These are phyloP conservation scores for Colletotrichum nymphaeae DNA, from an alignment of 2,329 filamentous ascomycete genomes.

Conservation along the genomic window DNA sequence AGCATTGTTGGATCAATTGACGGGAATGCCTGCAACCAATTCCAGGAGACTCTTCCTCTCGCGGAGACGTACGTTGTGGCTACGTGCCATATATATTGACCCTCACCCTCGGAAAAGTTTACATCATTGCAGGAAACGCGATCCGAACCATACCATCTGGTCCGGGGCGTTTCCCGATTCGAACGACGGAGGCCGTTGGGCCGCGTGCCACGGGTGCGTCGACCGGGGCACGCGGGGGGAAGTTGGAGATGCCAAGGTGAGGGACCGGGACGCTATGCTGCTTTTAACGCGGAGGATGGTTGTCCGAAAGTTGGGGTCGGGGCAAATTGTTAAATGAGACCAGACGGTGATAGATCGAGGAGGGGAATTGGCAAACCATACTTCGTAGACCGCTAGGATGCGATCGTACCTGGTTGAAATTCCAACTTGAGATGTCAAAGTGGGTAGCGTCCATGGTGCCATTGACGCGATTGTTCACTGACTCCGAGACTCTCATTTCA, in stretches of 20 bases:
- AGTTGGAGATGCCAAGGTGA: constrained; percentile 27
- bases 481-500: neutral
- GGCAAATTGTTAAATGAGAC: neutral
- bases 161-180: constrained; percentile 8
- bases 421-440: neutral
- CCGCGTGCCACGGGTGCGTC: constrained; percentile 19
- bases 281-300: constrained; percentile 12
- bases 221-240: neutral
- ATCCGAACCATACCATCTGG: neutral
- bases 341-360: neutral
- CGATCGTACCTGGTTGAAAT: constrained; percentile 25
- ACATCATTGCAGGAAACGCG: neutral
- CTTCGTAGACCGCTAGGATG: too few relatives aligned
- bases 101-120: neutral
- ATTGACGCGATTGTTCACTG: neutral
- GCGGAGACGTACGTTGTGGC: neutral
- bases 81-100: constrained; percentile 23
- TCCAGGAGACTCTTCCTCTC: neutral
- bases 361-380: neutral
- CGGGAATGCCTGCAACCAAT: neutral
- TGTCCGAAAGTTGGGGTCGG: constrained; percentile 21
- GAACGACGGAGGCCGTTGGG: constrained; percentile 28
- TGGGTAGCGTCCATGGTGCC: neutral
- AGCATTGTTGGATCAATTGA: constrained; percentile 5
- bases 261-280: neutral